Evolutionary conservation across 345 rosid species (phyloP), one percentile per base, ranked within the genome.

Genomic region (Salix brachista): DNA sequence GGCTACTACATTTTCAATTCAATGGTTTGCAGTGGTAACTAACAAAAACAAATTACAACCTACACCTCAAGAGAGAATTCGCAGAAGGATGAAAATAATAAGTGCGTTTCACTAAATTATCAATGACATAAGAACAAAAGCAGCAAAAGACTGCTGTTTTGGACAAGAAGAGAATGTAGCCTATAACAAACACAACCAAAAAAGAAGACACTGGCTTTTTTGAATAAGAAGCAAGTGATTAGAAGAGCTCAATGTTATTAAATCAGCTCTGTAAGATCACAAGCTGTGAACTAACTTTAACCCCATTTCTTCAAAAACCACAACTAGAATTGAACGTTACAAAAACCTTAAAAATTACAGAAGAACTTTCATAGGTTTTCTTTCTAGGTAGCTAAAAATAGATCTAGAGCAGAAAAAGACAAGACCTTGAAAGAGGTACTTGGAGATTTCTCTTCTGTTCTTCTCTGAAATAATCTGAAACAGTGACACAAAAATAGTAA

Each of bases 401-500:
- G 1, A 71, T 8, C 16, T n/a, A 32, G 28, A 66, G 39, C 23
- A 16, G 8, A 52, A 72, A 8, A 56, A 52, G 0, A 23, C 13
- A n/a, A 65, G 36, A 80, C 82, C 82, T 70, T 80, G 82, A 66
- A 80, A 80, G 61, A 80, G 82, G 65, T 80, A 75, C 67, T 75
- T 80, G 2, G 79, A 80, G 61, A 80, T 80, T 36, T 80, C 82
- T 42, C 75, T 80, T 64, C 82, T 75, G 75, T 80, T 80, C 82
- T 80, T 80, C 82, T 80, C 82, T n/a, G 82, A 28, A 32, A 80
- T 80, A 65, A 80, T 80, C 82, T 80, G 67, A 70, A 39, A 54
- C 25, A 54, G 23, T 3, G 44, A 30, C n/a, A 26, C 1, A 10
- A 65, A 19, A 66, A 19, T 8, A 4, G 17, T n/a, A 5, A 13